Conservation (phyloP, 2,329 filamentous ascomycete genomes). For the Davidsoniella eucalypti region DNA sequence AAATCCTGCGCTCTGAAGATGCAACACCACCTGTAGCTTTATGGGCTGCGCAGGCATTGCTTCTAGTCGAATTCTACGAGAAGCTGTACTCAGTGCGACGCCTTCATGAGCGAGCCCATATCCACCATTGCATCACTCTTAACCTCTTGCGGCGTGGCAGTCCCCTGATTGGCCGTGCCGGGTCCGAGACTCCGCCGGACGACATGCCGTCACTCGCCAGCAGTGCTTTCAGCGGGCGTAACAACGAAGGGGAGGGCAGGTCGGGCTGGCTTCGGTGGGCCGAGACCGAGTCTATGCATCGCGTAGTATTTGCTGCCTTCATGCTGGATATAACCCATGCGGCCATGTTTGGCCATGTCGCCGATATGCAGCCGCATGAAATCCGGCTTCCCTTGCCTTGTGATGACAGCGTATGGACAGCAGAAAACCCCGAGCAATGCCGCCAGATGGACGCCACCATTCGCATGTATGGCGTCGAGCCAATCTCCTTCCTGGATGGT, state of each 20-base stretch:
- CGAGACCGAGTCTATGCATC: constrained; percentile 69
- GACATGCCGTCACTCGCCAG: constrained; percentile 26
- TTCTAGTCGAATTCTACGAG: constrained; percentile 77
- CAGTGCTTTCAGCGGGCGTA: constrained; percentile 13
- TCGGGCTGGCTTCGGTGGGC: constrained; percentile 69
- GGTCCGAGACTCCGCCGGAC: constrained; percentile 62
- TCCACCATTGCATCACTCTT: constrained; percentile 74
- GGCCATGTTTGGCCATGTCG: constrained; percentile 81
- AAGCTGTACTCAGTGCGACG: constrained; percentile 76
- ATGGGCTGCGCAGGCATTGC: constrained; percentile 73
- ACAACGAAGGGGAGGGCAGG: constrained; percentile 20
- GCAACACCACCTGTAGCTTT: constrained; percentile 70
- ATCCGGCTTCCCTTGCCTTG: constrained; percentile 74
- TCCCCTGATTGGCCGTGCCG: constrained; percentile 65
- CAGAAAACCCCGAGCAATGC: constrained; percentile 60
- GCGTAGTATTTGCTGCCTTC: constrained; percentile 78
- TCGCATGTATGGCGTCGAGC: constrained; percentile 62
- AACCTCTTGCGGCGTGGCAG: constrained; percentile 74
- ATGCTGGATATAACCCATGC: constrained; percentile 80
- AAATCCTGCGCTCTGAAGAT: constrained; percentile 67
- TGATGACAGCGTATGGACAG: constrained; percentile 74
- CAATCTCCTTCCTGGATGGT: constrained; percentile 66
- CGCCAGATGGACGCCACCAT: constrained; percentile 61
- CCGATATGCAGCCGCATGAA: constrained; percentile 82
- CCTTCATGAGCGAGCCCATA: constrained; percentile 75